Conservation (phyloP, 176 grass and related monocot species). For the Olyra latifolia region DNA sequence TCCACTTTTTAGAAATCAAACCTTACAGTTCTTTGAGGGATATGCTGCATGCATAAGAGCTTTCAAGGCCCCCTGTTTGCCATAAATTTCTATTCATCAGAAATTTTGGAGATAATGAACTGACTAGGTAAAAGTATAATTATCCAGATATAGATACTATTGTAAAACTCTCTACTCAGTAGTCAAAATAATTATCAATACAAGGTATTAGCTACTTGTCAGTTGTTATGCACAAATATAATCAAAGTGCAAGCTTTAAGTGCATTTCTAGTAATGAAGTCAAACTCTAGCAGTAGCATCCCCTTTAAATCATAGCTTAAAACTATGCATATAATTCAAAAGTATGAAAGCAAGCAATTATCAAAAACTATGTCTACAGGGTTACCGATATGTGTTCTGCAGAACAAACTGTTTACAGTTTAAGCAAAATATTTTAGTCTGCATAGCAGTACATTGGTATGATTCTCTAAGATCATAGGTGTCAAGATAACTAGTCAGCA, state of each 20-base stretch:
- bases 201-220: not conserved
- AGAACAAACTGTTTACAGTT: not conserved
- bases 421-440: not conserved
- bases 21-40: slow-evolving; percentile 83
- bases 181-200: not conserved
- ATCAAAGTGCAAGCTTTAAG: not conserved
- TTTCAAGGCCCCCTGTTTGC: slow-evolving; percentile 78
- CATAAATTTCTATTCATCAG: not conserved
- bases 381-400: not conserved
- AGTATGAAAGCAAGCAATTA: not conserved
- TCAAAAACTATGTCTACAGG: not conserved
- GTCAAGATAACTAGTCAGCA: not conserved
- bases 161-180: not conserved
- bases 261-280: not conserved
- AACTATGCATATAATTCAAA: not conserved
- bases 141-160: not conserved
- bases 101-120: slow-evolving; percentile 9
- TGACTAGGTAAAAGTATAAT: not conserved
- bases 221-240: not conserved
- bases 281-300: not conserved
- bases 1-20: slow-evolving; percentile 95
- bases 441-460: not conserved
- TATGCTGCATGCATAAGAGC: slow-evolving; percentile 95
- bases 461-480: not conserved
- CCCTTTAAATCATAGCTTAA: not conserved